Base-by-base conservation (phyloP, 768 basidiomycete genomes). In the Panaeolus papilionaceus region DNA sequence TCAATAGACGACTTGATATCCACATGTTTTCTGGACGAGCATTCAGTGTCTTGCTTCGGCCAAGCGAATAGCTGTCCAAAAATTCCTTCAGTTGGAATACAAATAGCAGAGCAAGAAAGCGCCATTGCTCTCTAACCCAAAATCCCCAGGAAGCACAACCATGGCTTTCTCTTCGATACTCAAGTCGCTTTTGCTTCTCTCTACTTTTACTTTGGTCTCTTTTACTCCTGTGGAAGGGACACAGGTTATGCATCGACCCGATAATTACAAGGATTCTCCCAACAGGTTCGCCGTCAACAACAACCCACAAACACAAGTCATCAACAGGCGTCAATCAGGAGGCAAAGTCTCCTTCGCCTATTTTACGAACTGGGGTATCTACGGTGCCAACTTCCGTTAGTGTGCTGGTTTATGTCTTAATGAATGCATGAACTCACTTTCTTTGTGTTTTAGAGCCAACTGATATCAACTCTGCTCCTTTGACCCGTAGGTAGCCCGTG, bases 331-430 rank as follows among this genome's bases (percentile, higher is more conserved):
- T 42, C 78, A 78, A 10, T 72, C 73, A 20, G 62, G 51, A 38
- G 76, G 73, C 47, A 83, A 84, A 58, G 79, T 79, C 28, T 80
- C 77, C 20, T 79, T 83, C 66, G 87, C 81, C 2, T 89, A 89
- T 74, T 89, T 87, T 74, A 86, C 86, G 0, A 88, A 88, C 75
- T 89, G 87, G 88, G 88, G 86, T 11, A 89, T 89, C 64, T 90
- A 89, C 72, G 85, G 80, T 12, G 84, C 87, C 62, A 86, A 89
- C 71, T 90, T 89, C 77, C 88, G 88, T 89, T 66, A 69, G 84
- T 67, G 11, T 40, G 33, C 38, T 62, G n/a, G 42, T 23, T 64
- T n/a, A n/a, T 23, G 16, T 64, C 37, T n/a, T 63, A 44, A 26
- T 71, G 44, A 58, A 11, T 42, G 47, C 45, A n/a, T 12, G 51